A percentile compares a stretch with the other conserved stretches of the same genome.
phyloP scores from a whole-genome alignment of 2,329 filamentous ascomycete genomes.

The Aspergillus sp. region DNA sequence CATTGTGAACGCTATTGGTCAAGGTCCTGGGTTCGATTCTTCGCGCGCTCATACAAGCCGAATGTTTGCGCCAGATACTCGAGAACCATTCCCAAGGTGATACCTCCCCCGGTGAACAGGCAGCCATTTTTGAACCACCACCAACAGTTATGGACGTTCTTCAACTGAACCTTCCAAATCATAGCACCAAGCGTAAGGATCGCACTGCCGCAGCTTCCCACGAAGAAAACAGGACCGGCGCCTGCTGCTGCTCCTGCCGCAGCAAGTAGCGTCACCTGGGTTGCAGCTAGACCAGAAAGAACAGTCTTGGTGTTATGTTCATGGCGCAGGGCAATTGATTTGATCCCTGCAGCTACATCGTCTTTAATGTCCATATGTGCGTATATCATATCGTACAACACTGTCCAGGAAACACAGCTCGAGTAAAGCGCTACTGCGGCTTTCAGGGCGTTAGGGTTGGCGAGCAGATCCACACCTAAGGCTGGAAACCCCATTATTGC shows the following conservation, averaged over 20 bases:
- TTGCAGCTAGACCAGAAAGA: slow-evolving; percentile 32
- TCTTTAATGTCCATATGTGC: slow-evolving; percentile 47
- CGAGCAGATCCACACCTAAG: slow-evolving; percentile 38
- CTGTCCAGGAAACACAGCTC: slow-evolving; percentile 42
- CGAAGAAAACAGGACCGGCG: slow-evolving; percentile 51
- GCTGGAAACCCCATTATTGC: slow-evolving; percentile 43
- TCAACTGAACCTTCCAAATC: slow-evolving; percentile 52
- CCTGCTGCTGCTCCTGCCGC: slow-evolving; percentile 41
- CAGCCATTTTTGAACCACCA: slow-evolving; percentile 58
- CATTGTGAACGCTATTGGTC: background rate
- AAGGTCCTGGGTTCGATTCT: background rate
- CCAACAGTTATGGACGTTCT: slow-evolving; percentile 52
- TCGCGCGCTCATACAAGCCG: slow-evolving; percentile 17
- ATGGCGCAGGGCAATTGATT: slow-evolving; percentile 44
- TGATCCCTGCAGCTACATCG: slow-evolving; percentile 43
- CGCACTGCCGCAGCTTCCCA: slow-evolving; percentile 51
- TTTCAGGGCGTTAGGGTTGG: slow-evolving; percentile 27
- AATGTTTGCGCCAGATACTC: slow-evolving; percentile 42
- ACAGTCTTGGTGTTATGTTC: slow-evolving; percentile 40
- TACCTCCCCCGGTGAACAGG: slow-evolving; percentile 53
- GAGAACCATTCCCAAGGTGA: slow-evolving; percentile 46
- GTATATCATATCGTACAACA: slow-evolving; percentile 46
- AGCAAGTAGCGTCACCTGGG: slow-evolving; percentile 37
- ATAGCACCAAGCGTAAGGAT: slow-evolving; percentile 48
- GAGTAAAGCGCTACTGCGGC: slow-evolving; percentile 38